phyloP scores from a whole-genome alignment of 805 yeast species.

The Ogataea ramenticola region DNA sequence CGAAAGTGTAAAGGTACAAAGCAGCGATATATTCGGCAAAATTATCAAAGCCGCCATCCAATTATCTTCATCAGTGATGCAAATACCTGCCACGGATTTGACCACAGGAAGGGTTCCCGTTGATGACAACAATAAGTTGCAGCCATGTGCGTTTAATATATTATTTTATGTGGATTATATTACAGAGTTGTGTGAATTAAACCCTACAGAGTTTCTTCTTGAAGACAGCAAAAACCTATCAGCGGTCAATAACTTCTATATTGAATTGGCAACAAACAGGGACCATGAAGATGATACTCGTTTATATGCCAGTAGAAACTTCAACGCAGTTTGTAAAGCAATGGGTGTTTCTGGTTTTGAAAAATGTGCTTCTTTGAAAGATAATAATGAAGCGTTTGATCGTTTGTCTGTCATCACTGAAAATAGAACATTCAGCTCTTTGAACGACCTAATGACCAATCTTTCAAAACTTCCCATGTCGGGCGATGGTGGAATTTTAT shows the following conservation, averaged over 20 bases:
- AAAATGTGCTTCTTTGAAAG: slow-evolving; percentile 3
- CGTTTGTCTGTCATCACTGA: slow-evolving; percentile 30
- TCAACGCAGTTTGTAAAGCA: slow-evolving; percentile 41
- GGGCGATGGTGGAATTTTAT: slow-evolving; percentile 33
- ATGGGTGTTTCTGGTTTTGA: slow-evolving; percentile 36
- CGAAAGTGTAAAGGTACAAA: slow-evolving; percentile 54
- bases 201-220: slow-evolving; percentile 44
- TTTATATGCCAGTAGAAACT: slow-evolving; percentile 39
- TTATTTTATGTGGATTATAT: slow-evolving; percentile 48
- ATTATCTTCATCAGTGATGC: slow-evolving; percentile 23
- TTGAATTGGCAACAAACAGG: slow-evolving; percentile 38
- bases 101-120: slow-evolving; percentile 12
- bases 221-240: slow-evolving; percentile 40
- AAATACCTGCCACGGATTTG: slow-evolving; percentile 3
- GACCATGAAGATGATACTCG: slow-evolving; percentile 36
- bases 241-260: slow-evolving; percentile 37
- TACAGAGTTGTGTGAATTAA: slow-evolving; percentile 42
- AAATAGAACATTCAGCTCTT: slow-evolving; percentile 37
- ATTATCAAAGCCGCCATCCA: slow-evolving; percentile 40
- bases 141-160: slow-evolving; percentile 47
- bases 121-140: slow-evolving; percentile 6
- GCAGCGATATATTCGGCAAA: slow-evolving; percentile 39
- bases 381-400: background rate
- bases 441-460: slow-evolving; percentile 36
- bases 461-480: slow-evolving; percentile 33